Base-by-base conservation (phyloP, 495 filamentous ascomycete genomes). In the Pyrenopolyporus hunteri region DNA sequence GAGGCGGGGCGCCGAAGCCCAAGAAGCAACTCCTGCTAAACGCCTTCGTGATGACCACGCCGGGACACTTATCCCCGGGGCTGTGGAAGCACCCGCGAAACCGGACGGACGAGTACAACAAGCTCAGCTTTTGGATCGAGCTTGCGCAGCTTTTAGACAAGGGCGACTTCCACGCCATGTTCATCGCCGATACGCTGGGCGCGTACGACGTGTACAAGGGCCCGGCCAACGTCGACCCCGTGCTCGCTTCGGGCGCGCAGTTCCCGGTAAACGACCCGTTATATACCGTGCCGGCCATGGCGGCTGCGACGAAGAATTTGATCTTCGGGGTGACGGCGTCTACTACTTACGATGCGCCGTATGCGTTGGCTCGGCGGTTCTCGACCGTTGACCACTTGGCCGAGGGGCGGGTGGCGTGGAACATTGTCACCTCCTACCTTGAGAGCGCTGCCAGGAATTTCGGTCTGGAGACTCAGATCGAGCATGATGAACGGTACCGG, bases 191-290 rank as follows among this genome's bases (percentile, higher is more conserved):
- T 26, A 66, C 57, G 13, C 46, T 61, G 4, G 62, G 66, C 1
- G 78, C 82, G 1, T 86, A 86, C 59, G 84, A 87, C 69, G 81
- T 87, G 2, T 87, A 85, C 63, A 81, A 81, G 59, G 82, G 81
- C 9, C 81, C 82, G 4, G 67, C 75, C 11, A 83, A 83, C 32
- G 78, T 84, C 4, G 76, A 76, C 0, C 80, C 84, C 1, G 80
- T 81, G 1, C 76, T 85, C 4, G 47, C 72, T 2, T 82, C 82
- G 0, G 84, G 78, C 1, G 78, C 82, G 0, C 84, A 87, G 69
- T 86, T 82, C 74, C 84, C 84, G 0, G 82, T 85, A 1, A 84
- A 84, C 13, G 74, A 79, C 47, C 77, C 59, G 42, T 43, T 57
- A 47, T 73, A 45, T n/a, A 52, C 71, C 26, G 75, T 76, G 7